phyloP scores from a whole-genome alignment of 75 land plant species.

The Selaginella tamariscina region DNA sequence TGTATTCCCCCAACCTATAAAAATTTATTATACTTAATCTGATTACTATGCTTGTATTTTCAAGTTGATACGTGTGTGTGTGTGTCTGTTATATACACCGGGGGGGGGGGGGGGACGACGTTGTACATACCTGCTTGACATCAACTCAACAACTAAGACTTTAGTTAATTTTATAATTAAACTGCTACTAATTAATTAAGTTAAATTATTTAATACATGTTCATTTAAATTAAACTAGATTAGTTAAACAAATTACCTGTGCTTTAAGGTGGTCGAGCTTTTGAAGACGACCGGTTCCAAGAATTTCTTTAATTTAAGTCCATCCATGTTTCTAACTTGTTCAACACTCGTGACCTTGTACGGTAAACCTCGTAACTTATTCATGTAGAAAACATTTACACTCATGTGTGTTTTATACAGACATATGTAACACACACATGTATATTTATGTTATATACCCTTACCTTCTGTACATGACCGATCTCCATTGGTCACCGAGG shows the following conservation, averaged over 20 bases:
- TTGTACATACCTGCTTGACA: too few relatives aligned
- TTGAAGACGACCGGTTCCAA: not conserved
- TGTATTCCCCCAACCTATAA: not conserved
- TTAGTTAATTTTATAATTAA: too few relatives aligned
- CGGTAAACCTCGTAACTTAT: slow-evolving; percentile 1
- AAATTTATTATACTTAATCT: too few relatives aligned
- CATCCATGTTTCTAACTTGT: not conserved
- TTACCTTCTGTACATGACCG: slow-evolving; percentile 18
- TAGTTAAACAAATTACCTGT: not conserved
- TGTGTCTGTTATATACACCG: too few relatives aligned
- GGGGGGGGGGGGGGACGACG: too few relatives aligned
- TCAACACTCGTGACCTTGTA: not conserved
- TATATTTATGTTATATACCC: not conserved
- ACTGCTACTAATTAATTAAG: too few relatives aligned
- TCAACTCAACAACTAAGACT: too few relatives aligned
- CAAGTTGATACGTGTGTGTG: not conserved
- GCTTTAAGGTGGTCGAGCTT: slow-evolving; percentile 3
- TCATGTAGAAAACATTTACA: not conserved
- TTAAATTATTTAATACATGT: too few relatives aligned
- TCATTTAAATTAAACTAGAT: not conserved
- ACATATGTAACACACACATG: too few relatives aligned
- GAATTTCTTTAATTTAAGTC: not conserved
- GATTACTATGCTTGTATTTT: not conserved
- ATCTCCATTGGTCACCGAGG: slow-evolving; percentile 17
- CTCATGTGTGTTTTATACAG: too few relatives aligned